Percentiles rank a stretch among this genome's conserved stretches.
Evolutionary conservation across 805 yeast species (phyloP).

Genomic region (Jamesozyma spencerorum): DNA sequence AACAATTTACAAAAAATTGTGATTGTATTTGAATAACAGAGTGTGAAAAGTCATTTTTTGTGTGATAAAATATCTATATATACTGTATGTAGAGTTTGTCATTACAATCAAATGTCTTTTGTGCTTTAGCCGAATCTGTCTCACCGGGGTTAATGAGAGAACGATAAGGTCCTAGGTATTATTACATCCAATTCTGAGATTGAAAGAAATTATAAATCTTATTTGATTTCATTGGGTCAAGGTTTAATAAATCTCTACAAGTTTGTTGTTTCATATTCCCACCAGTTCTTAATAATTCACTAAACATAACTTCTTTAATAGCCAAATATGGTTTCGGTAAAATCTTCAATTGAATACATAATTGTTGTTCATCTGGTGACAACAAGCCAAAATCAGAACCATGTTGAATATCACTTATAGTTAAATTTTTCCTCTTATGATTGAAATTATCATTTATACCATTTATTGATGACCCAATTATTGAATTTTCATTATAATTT

Average conservation of each 20-base stretch:
- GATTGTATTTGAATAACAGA: not conserved
- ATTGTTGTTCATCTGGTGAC: conserved; percentile 76
- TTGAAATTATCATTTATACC: not conserved
- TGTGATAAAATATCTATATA: not conserved
- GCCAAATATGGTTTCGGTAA: conserved; percentile 91
- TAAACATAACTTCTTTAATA: conserved; percentile 78
- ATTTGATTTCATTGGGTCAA: conserved; percentile 80
- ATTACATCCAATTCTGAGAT: conserved; percentile 79
- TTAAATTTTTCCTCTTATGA: conserved; percentile 33
- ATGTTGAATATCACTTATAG: conserved; percentile 59
- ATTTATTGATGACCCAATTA: conserved; percentile 14
- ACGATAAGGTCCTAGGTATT: too few relatives aligned
- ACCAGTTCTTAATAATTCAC: conserved; percentile 77
- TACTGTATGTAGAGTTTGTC: conserved; percentile 1
- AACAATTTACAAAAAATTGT: conserved; percentile 27
- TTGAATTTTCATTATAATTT: conserved; percentile 19
- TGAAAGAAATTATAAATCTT: conserved; percentile 88
- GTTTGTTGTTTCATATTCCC: conserved; percentile 75
- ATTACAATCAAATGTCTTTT: too few relatives aligned
- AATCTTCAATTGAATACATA: conserved; percentile 76
- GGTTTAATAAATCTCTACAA: conserved; percentile 73
- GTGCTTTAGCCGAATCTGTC: too few relatives aligned
- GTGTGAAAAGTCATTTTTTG: too few relatives aligned
- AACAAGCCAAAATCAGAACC: conserved; percentile 76
- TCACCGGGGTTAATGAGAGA: too few relatives aligned